Evolutionary conservation across 106 monocot species (phyloP).

Genomic region (Dendrobium catenatum): DNA sequence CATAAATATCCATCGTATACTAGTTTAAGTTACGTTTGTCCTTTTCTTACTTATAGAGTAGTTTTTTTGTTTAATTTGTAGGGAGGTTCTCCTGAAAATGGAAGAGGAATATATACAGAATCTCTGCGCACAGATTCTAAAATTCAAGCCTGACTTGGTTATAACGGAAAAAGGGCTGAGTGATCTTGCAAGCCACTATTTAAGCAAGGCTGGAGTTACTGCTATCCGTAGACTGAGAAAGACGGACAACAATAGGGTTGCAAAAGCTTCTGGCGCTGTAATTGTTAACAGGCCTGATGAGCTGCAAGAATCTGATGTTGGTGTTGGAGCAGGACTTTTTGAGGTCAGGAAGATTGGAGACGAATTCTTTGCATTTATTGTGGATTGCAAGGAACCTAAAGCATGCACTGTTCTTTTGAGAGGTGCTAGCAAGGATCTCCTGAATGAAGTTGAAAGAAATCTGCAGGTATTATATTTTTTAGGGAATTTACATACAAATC

Average conservation of each 20-base stretch:
- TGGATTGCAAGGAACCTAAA: slow-evolving; percentile 93
- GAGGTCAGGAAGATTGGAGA: slow-evolving; percentile 96
- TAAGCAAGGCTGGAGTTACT: slow-evolving; percentile 91
- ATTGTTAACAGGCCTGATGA: slow-evolving; percentile 94
- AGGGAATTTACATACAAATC: no score
- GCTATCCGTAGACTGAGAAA: slow-evolving; percentile 86
- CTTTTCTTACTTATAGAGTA: no score
- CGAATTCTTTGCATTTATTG: slow-evolving; percentile 90
- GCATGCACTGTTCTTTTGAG: slow-evolving; percentile 92
- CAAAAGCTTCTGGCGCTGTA: slow-evolving; percentile 86
- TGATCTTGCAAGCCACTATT: slow-evolving; percentile 88
- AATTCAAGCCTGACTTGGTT: slow-evolving; percentile 90
- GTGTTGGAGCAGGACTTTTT: slow-evolving; percentile 88
- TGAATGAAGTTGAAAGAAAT: slow-evolving; percentile 98
- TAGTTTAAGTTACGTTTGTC: background rate
- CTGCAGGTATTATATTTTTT: slow-evolving; percentile 60
- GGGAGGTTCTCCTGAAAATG: slow-evolving; percentile 85
- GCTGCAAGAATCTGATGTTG: slow-evolving; percentile 93
- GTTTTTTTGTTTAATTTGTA: slow-evolving; percentile 19
- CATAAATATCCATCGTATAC: background rate
- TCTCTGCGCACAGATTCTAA: slow-evolving; percentile 70
- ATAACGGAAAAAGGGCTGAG: slow-evolving; percentile 94
- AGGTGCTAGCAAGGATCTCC: slow-evolving; percentile 93
- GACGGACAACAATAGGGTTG: slow-evolving; percentile 89
- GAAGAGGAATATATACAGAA: slow-evolving; percentile 98